A percentile compares a stretch with the other conserved stretches of the same genome.
Evolutionary conservation across 768 basidiomycete genomes (phyloP).

Genomic region (Russula sp.): DNA sequence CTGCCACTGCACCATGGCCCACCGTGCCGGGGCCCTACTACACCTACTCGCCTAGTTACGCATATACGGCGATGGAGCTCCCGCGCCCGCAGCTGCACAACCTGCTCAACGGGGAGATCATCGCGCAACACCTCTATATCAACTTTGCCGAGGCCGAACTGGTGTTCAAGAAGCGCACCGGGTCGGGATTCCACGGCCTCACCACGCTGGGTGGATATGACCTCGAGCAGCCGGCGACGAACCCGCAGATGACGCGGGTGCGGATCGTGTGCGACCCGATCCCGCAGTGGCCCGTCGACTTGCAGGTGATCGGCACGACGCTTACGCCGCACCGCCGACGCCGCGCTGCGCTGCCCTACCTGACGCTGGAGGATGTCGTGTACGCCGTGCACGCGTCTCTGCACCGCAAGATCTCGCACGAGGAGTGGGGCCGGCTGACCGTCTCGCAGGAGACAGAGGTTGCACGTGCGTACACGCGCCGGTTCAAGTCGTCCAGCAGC

Average conservation of each 20-base stretch:
- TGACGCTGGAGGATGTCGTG: conserved; percentile 20
- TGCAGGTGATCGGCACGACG: conserved; percentile 17
- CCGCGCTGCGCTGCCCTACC: conserved; percentile 13
- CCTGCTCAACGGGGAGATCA: conserved; percentile 18
- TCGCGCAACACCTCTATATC: conserved; percentile 6
- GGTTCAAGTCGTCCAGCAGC: conserved; percentile 16
- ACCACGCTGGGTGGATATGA: conserved; percentile 11
- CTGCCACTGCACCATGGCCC: not conserved
- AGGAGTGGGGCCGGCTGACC: conserved; percentile 18
- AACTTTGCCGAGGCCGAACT: conserved; percentile 12
- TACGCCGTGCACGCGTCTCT: conserved; percentile 14
- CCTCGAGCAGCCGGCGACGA: conserved; percentile 21
- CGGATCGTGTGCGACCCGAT: conserved; percentile 18
- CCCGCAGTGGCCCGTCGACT: conserved; percentile 21
- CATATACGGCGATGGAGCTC: conserved; percentile 1
- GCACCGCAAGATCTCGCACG: conserved; percentile 22
- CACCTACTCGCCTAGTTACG: conserved; percentile 11
- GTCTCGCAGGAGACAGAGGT: conserved; percentile 18
- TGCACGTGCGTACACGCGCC: conserved; percentile 22
- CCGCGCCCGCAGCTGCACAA: conserved; percentile 19
- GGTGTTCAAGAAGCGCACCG: conserved; percentile 5
- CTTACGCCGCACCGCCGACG: conserved; percentile 13
- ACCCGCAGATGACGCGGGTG: conserved; percentile 20
- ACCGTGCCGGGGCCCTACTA: conserved; percentile 11
- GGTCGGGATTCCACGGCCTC: not conserved